These are phyloP conservation scores for Senna siamea DNA, from an alignment of 306 rosid genomes.

Conservation along the genomic window DNA sequence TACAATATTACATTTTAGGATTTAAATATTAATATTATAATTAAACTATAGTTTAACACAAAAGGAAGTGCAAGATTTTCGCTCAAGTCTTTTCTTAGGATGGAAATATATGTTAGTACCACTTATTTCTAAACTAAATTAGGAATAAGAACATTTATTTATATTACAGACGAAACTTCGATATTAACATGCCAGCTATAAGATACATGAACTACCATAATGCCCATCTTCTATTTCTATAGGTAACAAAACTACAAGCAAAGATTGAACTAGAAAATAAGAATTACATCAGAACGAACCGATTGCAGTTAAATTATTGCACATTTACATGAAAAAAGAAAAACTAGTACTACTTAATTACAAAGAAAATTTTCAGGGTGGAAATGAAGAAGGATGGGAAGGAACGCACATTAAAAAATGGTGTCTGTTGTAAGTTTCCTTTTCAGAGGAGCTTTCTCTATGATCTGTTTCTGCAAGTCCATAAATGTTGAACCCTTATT, in stretches of 20 bases:
- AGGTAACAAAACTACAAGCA: neutral
- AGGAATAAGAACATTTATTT: no score
- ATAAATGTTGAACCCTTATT: slow-evolving; percentile 88
- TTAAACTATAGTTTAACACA: no score
- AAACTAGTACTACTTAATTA: slow-evolving; percentile 46
- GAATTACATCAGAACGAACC: slow-evolving; percentile 43
- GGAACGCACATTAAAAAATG: slow-evolving; percentile 55
- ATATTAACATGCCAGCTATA: neutral
- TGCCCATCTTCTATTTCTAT: neutral
- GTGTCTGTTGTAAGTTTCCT: slow-evolving; percentile 87
- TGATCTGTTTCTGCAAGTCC: slow-evolving; percentile 83
- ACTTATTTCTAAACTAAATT: no score
- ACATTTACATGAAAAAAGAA: slow-evolving; percentile 30
- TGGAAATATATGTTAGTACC: no score
- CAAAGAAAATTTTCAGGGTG: slow-evolving; percentile 38
- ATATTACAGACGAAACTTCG: no score
- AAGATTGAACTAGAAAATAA: neutral
- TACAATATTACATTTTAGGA: no score
- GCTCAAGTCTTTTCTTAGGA: no score
- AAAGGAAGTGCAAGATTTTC: no score
- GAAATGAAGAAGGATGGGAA: neutral
- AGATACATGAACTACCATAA: neutral
- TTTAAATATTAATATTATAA: no score
- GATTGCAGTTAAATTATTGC: slow-evolving; percentile 32
- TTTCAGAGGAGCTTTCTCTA: slow-evolving; percentile 78